phyloP scores from a whole-genome alignment of 768 basidiomycete genomes.

The Boletus barrowsii region DNA sequence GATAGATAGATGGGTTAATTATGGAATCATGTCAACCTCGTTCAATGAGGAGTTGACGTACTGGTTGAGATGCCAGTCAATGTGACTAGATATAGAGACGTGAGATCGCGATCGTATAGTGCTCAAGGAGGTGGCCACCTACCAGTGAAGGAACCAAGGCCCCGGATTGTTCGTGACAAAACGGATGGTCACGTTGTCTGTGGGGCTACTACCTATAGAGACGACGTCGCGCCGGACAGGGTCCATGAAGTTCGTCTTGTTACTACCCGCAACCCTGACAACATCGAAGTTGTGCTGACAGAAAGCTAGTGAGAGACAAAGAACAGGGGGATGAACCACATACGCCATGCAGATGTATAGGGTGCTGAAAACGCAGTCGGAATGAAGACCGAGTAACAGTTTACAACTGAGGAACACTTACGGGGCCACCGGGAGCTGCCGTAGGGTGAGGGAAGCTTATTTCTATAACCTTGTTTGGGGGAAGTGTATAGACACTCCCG shows the following conservation, averaged over 20 bases:
- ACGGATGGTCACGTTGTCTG: constrained; percentile 50
- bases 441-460: constrained; percentile 38
- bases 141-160: constrained; percentile 8
- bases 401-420: constrained; percentile 14
- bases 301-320: background rate
- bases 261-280: constrained; percentile 30
- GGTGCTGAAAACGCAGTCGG: constrained; percentile 26
- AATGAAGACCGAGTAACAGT: background rate
- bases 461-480: constrained; percentile 43
- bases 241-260: constrained; percentile 32
- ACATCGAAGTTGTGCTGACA: constrained; percentile 35
- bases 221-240: constrained; percentile 35
- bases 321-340: constrained; percentile 4
- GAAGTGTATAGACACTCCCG: constrained; percentile 46
- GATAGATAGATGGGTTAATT: background rate
- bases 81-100: background rate
- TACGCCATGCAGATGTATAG: constrained; percentile 40
- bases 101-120: background rate
- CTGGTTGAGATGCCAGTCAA: background rate
- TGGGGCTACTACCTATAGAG: constrained; percentile 23
- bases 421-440: constrained; percentile 24
- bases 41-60: background rate
- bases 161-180: constrained; percentile 47
- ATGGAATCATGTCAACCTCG: background rate
- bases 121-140: background rate